A percentile compares a stretch with the other conserved stretches of the same genome.
Evolutionary conservation across 1,284 basidiomycete genomes (phyloP).

Genomic region (Fistulina hepatica): DNA sequence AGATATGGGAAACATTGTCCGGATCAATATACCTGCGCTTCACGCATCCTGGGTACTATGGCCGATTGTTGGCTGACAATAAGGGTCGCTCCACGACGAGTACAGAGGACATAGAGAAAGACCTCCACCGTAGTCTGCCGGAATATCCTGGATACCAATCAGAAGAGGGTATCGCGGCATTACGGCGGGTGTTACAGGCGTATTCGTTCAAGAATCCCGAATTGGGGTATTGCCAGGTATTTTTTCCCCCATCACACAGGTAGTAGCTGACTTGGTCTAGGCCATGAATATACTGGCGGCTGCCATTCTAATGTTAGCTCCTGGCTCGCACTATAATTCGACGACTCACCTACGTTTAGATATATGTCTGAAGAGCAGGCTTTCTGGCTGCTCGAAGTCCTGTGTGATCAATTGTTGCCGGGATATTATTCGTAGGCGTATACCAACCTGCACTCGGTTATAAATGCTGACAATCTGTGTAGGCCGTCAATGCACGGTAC

Average conservation of each 20-base stretch:
- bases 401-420: constrained; percentile 90
- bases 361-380: constrained; percentile 99
- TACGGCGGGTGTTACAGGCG: constrained; percentile 88
- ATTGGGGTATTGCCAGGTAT: constrained; percentile 79
- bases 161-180: constrained; percentile 73
- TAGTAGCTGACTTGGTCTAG: too few relatives aligned
- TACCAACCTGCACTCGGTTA: neutral
- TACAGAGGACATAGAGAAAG: constrained; percentile 99
- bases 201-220: constrained; percentile 98
- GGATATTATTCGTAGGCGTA: constrained; percentile 85
- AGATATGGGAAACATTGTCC: constrained; percentile 97
- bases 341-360: constrained; percentile 31
- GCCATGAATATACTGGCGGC: constrained; percentile 93
- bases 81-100: constrained; percentile 75
- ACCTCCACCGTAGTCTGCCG: constrained; percentile 88
- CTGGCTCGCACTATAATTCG: neutral
- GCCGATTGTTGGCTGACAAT: constrained; percentile 71
- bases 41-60: constrained; percentile 78
- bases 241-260: too few relatives aligned
- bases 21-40: constrained; percentile 91
- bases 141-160: constrained; percentile 93
- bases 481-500: constrained; percentile 99
- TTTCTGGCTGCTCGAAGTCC: constrained; percentile 93
- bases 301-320: constrained; percentile 75
- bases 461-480: constrained; percentile 7